Base-by-base conservation (phyloP, 257 asterid genomes). In the Solanum virginianum region DNA sequence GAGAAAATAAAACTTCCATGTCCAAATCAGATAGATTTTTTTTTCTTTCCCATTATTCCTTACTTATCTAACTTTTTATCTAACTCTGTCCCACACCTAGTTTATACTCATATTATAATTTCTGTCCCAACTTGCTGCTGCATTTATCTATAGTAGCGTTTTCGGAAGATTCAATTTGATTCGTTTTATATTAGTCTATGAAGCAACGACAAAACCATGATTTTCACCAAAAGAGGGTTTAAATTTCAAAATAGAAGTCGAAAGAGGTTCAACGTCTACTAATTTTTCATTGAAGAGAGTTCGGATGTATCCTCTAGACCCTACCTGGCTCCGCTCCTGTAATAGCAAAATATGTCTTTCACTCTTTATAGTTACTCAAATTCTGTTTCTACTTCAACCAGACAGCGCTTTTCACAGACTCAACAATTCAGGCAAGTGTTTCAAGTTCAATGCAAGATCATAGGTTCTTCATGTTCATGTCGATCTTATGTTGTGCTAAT, bases 341-440 rank as follows among this genome's bases (percentile, higher is more conserved):
- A 32, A 2, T 59, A 59, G 14, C 26, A 22, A 62, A 36, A 24
- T 63, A 63, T 8, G 5, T 24, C 36, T 12, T 63, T 24, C 18
- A 24, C 39, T 63, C 70, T 12, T 63, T 63, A 63, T 24, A 63
- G 18, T 24, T 24, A 3, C 4, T 32, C 89, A 80, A 93, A 89
- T 43, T 79, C 88, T 4, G 86, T 81, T 18, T 85, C 91, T 11
- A 6, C 6, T 71, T 41, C 43, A 8, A 47, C 70, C 0, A 83
- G 86, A 14, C 57, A 83, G 10, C 93, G 84, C 84, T 85, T 96
- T 47, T 89, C 89, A 45, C 98, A 93, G 69, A 94, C 96, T 5
- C 86, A 89, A 12, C 96, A 96, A 88, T 93, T 96, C 88, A 91
- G 94, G 98, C 56, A 43, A 43, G 56, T 11, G 51, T 72, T 43